These are phyloP conservation scores for Cenchrus fungigraminus DNA, from an alignment of 176 grass and related monocot genomes.

Conservation along the genomic window DNA sequence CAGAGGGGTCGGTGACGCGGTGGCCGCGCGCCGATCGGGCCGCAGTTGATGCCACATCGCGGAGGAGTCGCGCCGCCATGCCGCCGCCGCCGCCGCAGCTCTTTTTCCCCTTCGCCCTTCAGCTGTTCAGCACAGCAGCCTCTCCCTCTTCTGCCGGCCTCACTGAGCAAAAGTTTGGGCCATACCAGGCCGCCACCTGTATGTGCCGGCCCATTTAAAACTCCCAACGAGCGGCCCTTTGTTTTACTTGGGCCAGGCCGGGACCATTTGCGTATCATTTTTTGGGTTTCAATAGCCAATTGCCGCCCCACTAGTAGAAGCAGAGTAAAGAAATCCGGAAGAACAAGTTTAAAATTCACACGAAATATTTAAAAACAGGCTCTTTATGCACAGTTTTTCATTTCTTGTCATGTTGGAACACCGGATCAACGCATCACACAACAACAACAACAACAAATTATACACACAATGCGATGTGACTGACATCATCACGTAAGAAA, in stretches of 20 bases:
- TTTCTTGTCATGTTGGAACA: slow-evolving; percentile 24
- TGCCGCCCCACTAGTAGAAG: neutral
- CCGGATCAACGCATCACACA: slow-evolving; percentile 32
- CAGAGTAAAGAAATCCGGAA: neutral
- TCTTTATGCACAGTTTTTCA: slow-evolving; percentile 45
- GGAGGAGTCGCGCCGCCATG: neutral
- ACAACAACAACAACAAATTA: slow-evolving; percentile 27
- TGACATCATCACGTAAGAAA: neutral
- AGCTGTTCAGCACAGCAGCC: neutral
- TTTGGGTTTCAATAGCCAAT: too few species aligned
- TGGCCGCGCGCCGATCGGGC: neutral
- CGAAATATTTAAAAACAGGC: neutral
- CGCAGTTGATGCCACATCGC: neutral
- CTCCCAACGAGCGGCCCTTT: too few species aligned
- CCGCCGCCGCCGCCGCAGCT: neutral
- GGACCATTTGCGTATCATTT: too few species aligned
- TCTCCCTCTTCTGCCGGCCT: too few species aligned
- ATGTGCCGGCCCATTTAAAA: neutral
- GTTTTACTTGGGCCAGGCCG: too few species aligned
- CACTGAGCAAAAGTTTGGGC: neutral
- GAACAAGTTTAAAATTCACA: neutral
- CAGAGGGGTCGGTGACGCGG: neutral
- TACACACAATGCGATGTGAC: slow-evolving; percentile 7
- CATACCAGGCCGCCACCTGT: neutral
- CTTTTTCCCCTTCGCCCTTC: neutral